These are phyloP conservation scores for Pleurotus platypus DNA, from an alignment of 768 basidiomycete genomes.

Conservation along the genomic window DNA sequence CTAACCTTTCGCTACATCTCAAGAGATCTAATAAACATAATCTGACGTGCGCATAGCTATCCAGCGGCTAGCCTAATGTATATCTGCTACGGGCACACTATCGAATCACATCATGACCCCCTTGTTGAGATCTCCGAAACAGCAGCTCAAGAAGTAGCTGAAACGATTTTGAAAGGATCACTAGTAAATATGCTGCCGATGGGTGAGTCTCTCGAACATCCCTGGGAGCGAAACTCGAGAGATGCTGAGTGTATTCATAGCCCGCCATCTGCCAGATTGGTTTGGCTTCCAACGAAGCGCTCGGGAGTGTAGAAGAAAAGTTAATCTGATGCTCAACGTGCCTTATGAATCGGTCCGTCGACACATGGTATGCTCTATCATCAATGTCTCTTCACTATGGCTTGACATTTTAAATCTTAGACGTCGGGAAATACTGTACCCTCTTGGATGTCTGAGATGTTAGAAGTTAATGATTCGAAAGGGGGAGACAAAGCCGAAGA, in stretches of 20 bases:
- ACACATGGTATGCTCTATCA: neutral
- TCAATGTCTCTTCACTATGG: no score
- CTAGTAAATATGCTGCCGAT: constrained; percentile 1
- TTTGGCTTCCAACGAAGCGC: constrained; percentile 3
- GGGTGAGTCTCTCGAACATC: neutral
- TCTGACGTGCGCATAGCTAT: neutral
- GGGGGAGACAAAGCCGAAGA: neutral
- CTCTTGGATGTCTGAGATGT: constrained; percentile 4
- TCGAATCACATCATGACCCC: neutral
- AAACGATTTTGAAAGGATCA: neutral
- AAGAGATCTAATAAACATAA: no score
- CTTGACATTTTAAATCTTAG: neutral
- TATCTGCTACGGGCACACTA: neutral
- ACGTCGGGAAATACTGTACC: neutral
- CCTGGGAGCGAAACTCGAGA: no score
- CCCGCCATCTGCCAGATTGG: neutral
- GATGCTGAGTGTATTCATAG: neutral
- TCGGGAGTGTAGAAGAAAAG: neutral
- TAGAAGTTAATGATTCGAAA: neutral
- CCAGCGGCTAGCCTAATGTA: constrained; percentile 3
- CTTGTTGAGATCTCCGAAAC: constrained; percentile 3
- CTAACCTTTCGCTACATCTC: no score
- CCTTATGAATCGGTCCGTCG: neutral
- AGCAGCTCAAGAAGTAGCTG: neutral
- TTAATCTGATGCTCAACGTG: neutral